Evolutionary conservation across 2,329 filamentous ascomycete species (phyloP), one percentile per base, ranked within the genome.

Genomic region (Mycocentrospora acerina): DNA sequence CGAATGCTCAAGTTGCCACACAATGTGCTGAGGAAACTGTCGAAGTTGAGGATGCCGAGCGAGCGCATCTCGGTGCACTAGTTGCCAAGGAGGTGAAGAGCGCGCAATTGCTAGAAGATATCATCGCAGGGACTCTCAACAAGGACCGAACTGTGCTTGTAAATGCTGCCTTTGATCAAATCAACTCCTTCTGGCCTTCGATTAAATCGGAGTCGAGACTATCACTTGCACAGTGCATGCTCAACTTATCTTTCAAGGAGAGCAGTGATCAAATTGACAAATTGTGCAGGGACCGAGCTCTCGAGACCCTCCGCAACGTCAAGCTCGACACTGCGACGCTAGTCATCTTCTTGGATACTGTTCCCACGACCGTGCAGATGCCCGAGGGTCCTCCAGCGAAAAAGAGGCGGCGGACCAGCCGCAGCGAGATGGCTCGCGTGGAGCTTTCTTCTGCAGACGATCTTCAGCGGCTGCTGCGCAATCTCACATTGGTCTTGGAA

Each of bases 401-500:
- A 48, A 95, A 95, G 73, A 78, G 88, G 46, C 82, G 89, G 57
- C 80, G 89, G 39, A 88, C 82, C 1, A 94, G 87, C 67, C 81
- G 85, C 37, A 83, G 80, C 12, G 85, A 87, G 49, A 78, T 80
- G 50, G 77, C 81, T 37, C 79, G 78, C 31, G 73, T 81, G 37
- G 77, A 79, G 24, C 73, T 78, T 11, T 80, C 83, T 47, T 78
- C 83, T 39, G 80, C 82, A 24, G 75, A 79, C 6, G 82, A 88
- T 57, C 69, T 90, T 19, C 80, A 79, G 48, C 76, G 78, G 32
- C 78, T 84, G 6, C 77, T 96, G 46, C 81, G 82, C 53, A 86
- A 85, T 54, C 79, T 91, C 37, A 95, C 90, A 0, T 83, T 95
- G 59, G 87, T 96, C 9, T 74, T 97, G 25, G 90, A 97, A 64